Conservation (phyloP, 2,329 filamentous ascomycete species). For the Penicillium expansum region DNA sequence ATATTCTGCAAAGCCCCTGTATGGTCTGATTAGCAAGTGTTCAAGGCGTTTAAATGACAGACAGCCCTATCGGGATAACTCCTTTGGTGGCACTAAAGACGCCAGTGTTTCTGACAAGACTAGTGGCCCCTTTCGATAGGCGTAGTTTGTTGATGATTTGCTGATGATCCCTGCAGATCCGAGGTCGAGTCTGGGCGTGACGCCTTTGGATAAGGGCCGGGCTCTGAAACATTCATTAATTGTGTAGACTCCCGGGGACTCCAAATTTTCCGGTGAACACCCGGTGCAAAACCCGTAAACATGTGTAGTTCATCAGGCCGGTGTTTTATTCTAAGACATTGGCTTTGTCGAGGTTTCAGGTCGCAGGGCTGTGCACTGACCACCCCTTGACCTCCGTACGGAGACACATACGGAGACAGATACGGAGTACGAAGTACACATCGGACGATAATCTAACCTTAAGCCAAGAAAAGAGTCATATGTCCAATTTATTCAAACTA, state of each 20-base stretch:
- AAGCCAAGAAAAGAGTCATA: not conserved
- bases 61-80: slow-evolving; percentile 16
- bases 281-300: no score
- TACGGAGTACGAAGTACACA: no score
- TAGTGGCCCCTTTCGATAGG: slow-evolving; percentile 1
- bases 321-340: slow-evolving; percentile 3
- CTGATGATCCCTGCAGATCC: slow-evolving; percentile 13
- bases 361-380: not conserved
- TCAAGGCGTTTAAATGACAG: not conserved
- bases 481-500: not conserved
- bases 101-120: slow-evolving; percentile 16
- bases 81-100: slow-evolving; percentile 8
- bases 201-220: slow-evolving; percentile 9
- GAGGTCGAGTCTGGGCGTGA: slow-evolving; percentile 11
- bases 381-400: no score
- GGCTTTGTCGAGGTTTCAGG: slow-evolving; percentile 5
- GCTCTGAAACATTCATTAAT: not conserved
- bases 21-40: slow-evolving; percentile 1
- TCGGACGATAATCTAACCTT: not conserved
- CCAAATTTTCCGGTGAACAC: no score
- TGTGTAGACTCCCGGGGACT: no score
- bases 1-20: not conserved
- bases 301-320: not conserved
- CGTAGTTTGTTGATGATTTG: slow-evolving; percentile 11
- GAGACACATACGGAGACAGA: no score